phyloP scores from a whole-genome alignment of 2,329 filamentous ascomycete genomes.

The Elsinoe australis region DNA sequence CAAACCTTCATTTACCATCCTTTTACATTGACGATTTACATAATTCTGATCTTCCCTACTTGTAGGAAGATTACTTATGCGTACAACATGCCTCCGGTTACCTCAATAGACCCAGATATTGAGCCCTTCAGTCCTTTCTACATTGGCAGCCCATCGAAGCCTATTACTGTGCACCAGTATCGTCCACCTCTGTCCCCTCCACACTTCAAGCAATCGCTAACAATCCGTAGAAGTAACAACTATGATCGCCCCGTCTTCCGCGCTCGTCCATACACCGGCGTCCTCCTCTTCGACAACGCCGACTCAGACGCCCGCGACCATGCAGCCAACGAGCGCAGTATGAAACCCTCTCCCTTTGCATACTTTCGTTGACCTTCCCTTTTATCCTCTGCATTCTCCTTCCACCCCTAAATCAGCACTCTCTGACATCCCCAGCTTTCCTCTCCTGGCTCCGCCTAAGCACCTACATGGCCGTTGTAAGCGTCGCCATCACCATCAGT shows the following conservation, averaged over 20 bases:
- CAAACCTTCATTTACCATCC: neutral
- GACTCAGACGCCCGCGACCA: slow-evolving; percentile 69
- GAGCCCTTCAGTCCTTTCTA: slow-evolving; percentile 13
- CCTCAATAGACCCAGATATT: neutral
- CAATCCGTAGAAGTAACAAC: slow-evolving; percentile 32
- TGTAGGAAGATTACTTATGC: too few species aligned
- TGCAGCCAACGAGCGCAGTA: slow-evolving; percentile 68
- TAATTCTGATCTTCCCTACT: too few species aligned
- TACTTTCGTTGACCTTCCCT: too few species aligned
- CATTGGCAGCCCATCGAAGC: slow-evolving; percentile 4
- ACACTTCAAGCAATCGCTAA: neutral
- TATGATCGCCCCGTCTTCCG: slow-evolving; percentile 46
- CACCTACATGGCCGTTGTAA: slow-evolving; percentile 84
- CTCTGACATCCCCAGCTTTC: slow-evolving; percentile 46
- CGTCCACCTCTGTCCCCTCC: neutral
- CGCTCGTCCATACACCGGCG: slow-evolving; percentile 56
- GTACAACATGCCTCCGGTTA: too few species aligned
- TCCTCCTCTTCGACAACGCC: slow-evolving; percentile 66
- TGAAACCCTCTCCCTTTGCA: slow-evolving; percentile 19
- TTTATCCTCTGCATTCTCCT: neutral
- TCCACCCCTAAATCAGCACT: neutral
- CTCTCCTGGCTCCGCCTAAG: slow-evolving; percentile 84
- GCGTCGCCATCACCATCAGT: slow-evolving; percentile 81
- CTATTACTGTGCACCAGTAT: slow-evolving; percentile 9
- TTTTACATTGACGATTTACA: too few species aligned